A percentile compares a stretch with the other conserved stretches of the same genome.
Evolutionary conservation across 1,284 basidiomycete genomes (phyloP).

Genomic region (Meira miltonrushii): DNA sequence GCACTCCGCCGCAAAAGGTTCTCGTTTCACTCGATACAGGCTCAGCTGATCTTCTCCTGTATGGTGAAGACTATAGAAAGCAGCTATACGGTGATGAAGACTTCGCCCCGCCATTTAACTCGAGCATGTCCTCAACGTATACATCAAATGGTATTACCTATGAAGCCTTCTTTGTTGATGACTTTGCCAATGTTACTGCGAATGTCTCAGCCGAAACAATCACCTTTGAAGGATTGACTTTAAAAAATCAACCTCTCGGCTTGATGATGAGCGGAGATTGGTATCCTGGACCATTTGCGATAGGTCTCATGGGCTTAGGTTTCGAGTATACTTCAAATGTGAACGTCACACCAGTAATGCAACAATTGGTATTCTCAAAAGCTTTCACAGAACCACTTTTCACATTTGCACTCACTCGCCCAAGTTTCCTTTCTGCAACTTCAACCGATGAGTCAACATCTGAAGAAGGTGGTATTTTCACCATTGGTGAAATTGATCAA

Average conservation of each 20-base stretch:
- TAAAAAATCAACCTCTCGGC: background rate
- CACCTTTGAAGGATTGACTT: background rate
- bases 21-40: background rate
- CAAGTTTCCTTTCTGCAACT: background rate
- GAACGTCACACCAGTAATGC: background rate
- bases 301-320: background rate
- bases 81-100: too few species aligned
- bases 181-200: background rate
- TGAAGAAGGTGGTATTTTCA: constrained; percentile 52
- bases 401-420: background rate
- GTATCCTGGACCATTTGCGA: background rate
- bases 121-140: background rate
- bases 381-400: background rate
- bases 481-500: constrained; percentile 53
- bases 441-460: background rate
- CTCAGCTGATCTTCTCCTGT: background rate
- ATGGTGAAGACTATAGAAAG: too few species aligned
- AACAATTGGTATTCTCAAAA: background rate
- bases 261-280: background rate
- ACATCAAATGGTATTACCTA: background rate
- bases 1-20: background rate
- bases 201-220: background rate
- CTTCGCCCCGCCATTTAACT: background rate
- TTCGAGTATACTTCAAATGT: background rate
- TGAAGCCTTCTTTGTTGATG: background rate